Evolutionary conservation across 768 basidiomycete species (phyloP).

Genomic region (Leccinum ochraceum): DNA sequence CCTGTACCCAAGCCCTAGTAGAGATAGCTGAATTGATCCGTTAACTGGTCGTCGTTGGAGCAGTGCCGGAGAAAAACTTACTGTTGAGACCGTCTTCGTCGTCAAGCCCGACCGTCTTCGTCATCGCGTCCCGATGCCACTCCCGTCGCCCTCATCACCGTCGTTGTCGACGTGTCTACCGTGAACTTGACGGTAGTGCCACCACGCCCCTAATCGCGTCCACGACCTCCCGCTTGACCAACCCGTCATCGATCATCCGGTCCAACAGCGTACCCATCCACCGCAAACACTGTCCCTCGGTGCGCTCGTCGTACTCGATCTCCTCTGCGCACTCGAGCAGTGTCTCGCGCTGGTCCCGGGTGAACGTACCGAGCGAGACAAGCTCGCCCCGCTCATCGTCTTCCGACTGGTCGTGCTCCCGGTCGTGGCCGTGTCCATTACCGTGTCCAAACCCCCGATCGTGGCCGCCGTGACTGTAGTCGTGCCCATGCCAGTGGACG

Average conservation of each 20-base stretch:
- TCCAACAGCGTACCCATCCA: conserved; percentile 27
- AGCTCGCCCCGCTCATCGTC: conserved; percentile 7
- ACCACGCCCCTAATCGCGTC: conserved; percentile 14
- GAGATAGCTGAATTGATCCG: neutral
- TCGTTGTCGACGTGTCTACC: neutral
- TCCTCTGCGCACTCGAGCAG: conserved; percentile 31
- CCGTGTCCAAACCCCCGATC: neutral
- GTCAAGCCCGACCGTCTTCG: neutral
- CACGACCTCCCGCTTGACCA: conserved; percentile 16
- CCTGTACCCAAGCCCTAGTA: neutral
- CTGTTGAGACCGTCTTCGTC: neutral
- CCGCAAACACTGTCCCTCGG: conserved; percentile 6
- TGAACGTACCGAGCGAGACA: conserved; percentile 20
- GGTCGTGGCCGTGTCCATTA: neutral
- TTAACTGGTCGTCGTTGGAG: neutral
- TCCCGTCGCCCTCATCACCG: neutral
- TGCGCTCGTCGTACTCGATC: conserved; percentile 16
- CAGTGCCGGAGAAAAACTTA: neutral
- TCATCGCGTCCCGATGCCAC: neutral
- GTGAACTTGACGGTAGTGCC: conserved; percentile 8
- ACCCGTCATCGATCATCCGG: conserved; percentile 11
- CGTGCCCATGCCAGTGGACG: neutral
- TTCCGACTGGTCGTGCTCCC: neutral
- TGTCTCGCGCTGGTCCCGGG: conserved; percentile 27
- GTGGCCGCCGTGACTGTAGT: neutral